These are phyloP conservation scores for Haematococcus lacustris DNA, from an alignment of 139 green algal genomes.

Conservation along the genomic window DNA sequence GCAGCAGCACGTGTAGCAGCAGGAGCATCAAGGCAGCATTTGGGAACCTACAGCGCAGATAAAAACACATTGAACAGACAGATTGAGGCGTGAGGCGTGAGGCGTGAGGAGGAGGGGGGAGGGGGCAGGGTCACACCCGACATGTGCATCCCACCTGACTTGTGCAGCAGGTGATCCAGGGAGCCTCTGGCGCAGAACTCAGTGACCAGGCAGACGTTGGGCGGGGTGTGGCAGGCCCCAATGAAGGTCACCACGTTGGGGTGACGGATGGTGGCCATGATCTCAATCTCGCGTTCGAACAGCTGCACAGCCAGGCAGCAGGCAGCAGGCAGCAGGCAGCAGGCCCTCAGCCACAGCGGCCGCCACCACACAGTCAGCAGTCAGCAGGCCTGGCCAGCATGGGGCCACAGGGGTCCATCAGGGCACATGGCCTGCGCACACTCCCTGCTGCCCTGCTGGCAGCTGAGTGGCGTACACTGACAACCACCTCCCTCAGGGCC, in stretches of 20 bases:
- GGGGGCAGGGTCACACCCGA: neutral
- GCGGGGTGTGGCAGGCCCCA: constrained; percentile 37
- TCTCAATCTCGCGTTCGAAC: constrained; percentile 53
- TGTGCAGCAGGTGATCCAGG: constrained; percentile 22
- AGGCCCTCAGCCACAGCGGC: too few species aligned
- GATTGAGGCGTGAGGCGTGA: neutral
- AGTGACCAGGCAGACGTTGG: constrained; percentile 45
- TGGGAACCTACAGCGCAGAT: neutral
- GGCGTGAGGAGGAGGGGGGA: neutral
- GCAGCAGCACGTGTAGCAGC: neutral
- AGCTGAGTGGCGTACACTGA: too few species aligned
- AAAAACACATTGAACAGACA: neutral
- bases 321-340: too few species aligned
- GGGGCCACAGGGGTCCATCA: too few species aligned
- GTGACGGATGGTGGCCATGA: constrained; percentile 47
- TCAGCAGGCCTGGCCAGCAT: too few species aligned
- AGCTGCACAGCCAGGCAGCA: too few species aligned
- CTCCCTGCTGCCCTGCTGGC: too few species aligned
- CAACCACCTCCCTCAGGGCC: too few species aligned
- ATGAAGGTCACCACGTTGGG: constrained; percentile 44
- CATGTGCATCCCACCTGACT: neutral
- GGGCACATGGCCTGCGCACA: too few species aligned
- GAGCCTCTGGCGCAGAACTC: constrained; percentile 52
- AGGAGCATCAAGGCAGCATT: neutral
- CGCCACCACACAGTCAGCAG: too few species aligned